phyloP scores from a whole-genome alignment of 2,329 filamentous ascomycete species.

The Claviceps africana region DNA sequence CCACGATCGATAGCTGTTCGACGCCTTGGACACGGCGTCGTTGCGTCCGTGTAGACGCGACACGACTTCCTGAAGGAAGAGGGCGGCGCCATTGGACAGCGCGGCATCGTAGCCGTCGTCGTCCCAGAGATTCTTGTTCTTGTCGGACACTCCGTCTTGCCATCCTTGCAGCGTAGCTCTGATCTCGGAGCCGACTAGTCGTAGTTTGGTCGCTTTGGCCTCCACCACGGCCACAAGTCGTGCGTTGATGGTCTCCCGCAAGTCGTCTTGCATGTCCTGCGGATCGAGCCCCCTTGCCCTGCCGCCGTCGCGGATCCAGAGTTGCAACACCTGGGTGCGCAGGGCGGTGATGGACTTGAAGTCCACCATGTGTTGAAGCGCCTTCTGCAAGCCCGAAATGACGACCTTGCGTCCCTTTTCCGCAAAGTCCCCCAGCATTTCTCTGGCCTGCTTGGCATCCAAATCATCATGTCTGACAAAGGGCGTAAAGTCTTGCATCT shows the following conservation, averaged over 20 bases:
- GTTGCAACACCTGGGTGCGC: slow-evolving; percentile 54
- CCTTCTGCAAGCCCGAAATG: slow-evolving; percentile 45
- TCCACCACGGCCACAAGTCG: slow-evolving; percentile 52
- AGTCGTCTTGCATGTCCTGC: slow-evolving; percentile 50
- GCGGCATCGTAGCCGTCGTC: slow-evolving; percentile 48
- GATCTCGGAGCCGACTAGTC: slow-evolving; percentile 50
- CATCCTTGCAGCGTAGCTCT: slow-evolving; percentile 46
- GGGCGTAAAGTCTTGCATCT: slow-evolving; percentile 73
- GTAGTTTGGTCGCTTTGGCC: slow-evolving; percentile 48
- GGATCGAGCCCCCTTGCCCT: slow-evolving; percentile 53
- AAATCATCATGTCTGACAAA: slow-evolving; percentile 75
- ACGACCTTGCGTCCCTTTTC: slow-evolving; percentile 44
- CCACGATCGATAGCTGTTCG: slow-evolving; percentile 58
- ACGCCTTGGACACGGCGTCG: slow-evolving; percentile 46
- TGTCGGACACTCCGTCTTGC: slow-evolving; percentile 37
- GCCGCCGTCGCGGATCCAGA: slow-evolving; percentile 59
- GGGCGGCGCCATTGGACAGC: slow-evolving; percentile 47
- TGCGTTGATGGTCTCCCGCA: slow-evolving; percentile 55
- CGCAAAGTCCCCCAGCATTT: slow-evolving; percentile 51
- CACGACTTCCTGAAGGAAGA: slow-evolving; percentile 56
- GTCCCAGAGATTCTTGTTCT: slow-evolving; percentile 52
- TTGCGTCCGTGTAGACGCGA: slow-evolving; percentile 60
- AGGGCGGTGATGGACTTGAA: slow-evolving; percentile 57
- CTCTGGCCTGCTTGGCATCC: slow-evolving; percentile 42
- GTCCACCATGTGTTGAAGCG: slow-evolving; percentile 45